Conservation (phyloP, 2,329 filamentous ascomycete species). For the Apiospora hydei region DNA sequence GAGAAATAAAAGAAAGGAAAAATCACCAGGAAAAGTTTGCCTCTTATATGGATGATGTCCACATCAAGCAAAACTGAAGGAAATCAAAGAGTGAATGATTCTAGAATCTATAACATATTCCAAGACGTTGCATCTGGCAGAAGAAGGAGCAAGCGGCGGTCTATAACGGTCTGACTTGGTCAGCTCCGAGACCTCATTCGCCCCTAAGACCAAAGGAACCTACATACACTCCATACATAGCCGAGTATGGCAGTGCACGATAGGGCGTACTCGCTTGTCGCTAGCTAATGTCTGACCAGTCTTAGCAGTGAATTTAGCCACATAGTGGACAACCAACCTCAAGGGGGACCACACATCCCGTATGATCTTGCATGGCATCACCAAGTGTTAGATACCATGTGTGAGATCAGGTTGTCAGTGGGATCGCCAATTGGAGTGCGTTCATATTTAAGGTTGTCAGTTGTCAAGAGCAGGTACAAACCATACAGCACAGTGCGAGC, state of each 20-base stretch:
- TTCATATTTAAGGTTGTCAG: too few species aligned
- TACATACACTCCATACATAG: background rate
- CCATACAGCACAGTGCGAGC: background rate
- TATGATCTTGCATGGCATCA: background rate
- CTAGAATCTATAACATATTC: background rate
- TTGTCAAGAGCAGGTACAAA: background rate
- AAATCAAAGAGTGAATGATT: background rate
- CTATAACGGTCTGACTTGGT: background rate
- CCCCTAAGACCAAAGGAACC: background rate
- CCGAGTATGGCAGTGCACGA: conserved; percentile 4
- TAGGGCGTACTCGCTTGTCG: background rate
- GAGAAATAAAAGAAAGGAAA: too few species aligned
- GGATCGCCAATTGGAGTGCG: too few species aligned
- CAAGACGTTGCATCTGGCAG: background rate
- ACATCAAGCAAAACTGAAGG: background rate
- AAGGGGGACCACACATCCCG: background rate
- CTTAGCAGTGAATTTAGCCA: background rate
- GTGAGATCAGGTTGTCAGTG: background rate
- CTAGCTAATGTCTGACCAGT: background rate
- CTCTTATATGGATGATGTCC: background rate
- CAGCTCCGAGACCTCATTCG: background rate
- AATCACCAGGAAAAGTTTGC: background rate
- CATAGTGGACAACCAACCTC: background rate
- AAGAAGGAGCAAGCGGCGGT: background rate
- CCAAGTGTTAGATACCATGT: background rate